Conservation (phyloP, 2,329 filamentous ascomycete genomes). For the Mariannaea sp. region DNA sequence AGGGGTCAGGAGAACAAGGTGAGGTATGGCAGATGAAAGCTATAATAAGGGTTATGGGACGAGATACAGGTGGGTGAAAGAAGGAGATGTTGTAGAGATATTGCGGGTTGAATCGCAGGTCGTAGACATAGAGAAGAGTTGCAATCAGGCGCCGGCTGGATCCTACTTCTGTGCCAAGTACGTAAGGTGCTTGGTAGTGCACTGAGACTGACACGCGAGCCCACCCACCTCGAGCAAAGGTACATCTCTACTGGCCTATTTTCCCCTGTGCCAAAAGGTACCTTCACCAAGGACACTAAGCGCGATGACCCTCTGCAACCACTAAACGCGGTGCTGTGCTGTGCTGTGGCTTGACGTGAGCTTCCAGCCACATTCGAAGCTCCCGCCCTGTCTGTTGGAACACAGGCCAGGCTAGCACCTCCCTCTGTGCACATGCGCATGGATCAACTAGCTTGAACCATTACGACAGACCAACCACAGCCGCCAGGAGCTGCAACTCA, state of each 20-base stretch:
- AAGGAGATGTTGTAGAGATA: background rate
- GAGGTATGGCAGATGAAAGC: too few species aligned
- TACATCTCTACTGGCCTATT: too few species aligned
- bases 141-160: background rate
- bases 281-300: too few species aligned
- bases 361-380: conserved; percentile 30
- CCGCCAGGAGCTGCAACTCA: conserved; percentile 1
- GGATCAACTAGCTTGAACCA: conserved; percentile 11
- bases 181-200: too few species aligned
- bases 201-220: background rate
- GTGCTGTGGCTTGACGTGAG: conserved; percentile 27
- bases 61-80: background rate
- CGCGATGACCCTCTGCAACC: conserved; percentile 31
- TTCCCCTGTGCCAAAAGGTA: too few species aligned
- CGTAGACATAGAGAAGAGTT: background rate
- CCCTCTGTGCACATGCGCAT: conserved; percentile 3
- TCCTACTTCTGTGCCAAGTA: background rate
- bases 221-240: too few species aligned
- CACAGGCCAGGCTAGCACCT: too few species aligned
- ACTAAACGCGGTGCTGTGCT: conserved; percentile 40
- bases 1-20: too few species aligned
- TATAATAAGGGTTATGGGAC: too few species aligned
- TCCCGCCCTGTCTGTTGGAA: background rate
- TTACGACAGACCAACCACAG: background rate
- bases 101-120: background rate